Conservation (phyloP, 495 filamentous ascomycete species). For the Pyronema domesticum region DNA sequence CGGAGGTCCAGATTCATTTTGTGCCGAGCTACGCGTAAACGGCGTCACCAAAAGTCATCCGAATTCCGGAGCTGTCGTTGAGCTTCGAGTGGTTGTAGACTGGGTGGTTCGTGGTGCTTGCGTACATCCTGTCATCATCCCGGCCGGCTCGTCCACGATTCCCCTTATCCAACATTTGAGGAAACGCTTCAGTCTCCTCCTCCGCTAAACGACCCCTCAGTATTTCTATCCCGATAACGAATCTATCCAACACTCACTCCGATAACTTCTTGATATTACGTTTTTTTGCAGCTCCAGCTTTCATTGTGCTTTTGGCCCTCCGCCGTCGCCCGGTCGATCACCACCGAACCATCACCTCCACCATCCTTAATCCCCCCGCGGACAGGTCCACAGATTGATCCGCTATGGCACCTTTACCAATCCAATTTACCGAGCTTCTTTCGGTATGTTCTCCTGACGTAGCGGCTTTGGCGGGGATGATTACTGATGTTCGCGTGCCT, state of each 20-base stretch:
- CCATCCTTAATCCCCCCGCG: conserved; percentile 14
- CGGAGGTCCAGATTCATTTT: too few species aligned
- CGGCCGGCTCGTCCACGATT: not conserved
- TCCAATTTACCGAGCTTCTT: conserved; percentile 90
- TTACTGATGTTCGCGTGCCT: conserved; percentile 9
- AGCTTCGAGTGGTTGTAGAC: not conserved
- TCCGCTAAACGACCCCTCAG: conserved; percentile 17
- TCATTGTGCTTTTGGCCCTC: not conserved
- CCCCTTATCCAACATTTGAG: not conserved
- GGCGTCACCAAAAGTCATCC: too few species aligned
- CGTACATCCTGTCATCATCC: not conserved
- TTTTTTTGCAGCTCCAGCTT: not conserved
- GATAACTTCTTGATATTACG: not conserved
- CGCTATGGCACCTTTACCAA: conserved; percentile 64
- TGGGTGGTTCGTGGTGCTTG: not conserved
- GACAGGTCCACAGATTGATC: conserved; percentile 7
- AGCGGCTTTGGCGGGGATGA: not conserved
- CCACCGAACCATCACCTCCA: conserved; percentile 14
- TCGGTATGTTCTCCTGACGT: conserved; percentile 29
- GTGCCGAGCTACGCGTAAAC: too few species aligned
- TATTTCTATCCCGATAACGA: conserved; percentile 4
- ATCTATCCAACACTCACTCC: conserved; percentile 2
- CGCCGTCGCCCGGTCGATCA: not conserved
- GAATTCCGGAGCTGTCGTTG: not conserved
- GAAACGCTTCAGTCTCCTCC: not conserved